Base-by-base conservation (phyloP, 352 stramenopile species). In the Pythium aphanidermatum region DNA sequence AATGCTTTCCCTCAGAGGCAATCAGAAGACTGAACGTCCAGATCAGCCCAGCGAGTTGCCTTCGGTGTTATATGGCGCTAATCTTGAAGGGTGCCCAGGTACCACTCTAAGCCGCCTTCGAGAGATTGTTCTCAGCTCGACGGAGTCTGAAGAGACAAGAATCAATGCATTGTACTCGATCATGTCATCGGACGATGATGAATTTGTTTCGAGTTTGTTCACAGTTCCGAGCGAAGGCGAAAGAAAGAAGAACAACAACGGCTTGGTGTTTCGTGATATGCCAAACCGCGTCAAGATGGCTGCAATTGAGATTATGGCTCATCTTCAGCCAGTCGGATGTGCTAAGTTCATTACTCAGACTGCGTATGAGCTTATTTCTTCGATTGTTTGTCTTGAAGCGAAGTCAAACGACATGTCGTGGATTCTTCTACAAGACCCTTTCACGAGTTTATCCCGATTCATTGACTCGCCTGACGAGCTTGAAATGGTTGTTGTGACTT, bases 391-490 rank as follows among this genome's bases (percentile, higher is more conserved):
- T 28, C 45, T 88, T 5, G 80, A 92, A 63, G 72, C 80, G 26
- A 85, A 86, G 47, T 77, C 71, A 27, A 92, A 92, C 47, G 80
- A 92, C 34, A 70, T 84, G 46, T 74, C 80, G 32, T 88, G 77
- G 76, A 84, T 86, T 35, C 58, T 90, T 16, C 56, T 92, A 13
- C 74, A 89, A 52, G 77, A 90, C 27, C 77, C 78, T 11, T 88
- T 92, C 44, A 85, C 73, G 6, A 78, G 65, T 29, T 46, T 88
- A 7, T 82, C 80, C 13, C 69, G 72, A 7, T 82, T 85, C 37
- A 84, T 85, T 19, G 44, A 70, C 3, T 84, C 72, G 10, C 38
- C 73, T 4, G 51, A 81, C 21, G 72, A 90, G 42, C 51, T 85
- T 2, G 74, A 90, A 44, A 51, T 83, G 24, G 69, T 86, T 12